A percentile compares a stretch with the other conserved stretches of the same genome.
These are phyloP conservation scores for Cryomyces antarcticus DNA, from an alignment of 495 filamentous ascomycete species.

Conservation along the genomic window DNA sequence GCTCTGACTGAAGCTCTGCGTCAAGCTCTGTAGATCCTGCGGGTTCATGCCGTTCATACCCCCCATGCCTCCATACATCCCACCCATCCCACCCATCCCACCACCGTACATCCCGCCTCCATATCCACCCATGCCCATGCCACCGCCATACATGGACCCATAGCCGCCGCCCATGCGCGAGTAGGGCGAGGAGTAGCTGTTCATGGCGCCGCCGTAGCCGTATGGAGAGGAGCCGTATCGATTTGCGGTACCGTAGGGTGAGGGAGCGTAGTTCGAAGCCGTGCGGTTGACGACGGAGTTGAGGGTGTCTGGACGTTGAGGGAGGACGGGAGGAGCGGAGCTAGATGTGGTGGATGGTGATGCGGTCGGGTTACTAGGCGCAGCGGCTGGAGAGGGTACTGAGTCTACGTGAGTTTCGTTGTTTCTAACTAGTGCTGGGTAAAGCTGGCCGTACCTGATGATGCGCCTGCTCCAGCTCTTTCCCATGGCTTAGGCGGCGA, in stretches of 20 bases:
- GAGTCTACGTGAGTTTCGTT: conserved; percentile 20
- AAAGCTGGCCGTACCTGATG: conserved; percentile 15
- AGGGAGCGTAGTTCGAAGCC: conserved; percentile 53
- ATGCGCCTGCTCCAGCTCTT: conserved; percentile 40
- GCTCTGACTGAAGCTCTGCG: conserved; percentile 71
- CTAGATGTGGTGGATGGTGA: conserved; percentile 21
- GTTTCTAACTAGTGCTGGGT: neutral
- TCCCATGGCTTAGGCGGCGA: conserved; percentile 98
- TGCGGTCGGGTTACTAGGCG: conserved; percentile 13
- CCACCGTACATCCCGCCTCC: conserved; percentile 15
- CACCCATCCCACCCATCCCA: conserved; percentile 27
- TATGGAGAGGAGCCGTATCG: conserved; percentile 32
- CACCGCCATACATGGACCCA: conserved; percentile 10
- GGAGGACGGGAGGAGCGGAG: conserved; percentile 47
- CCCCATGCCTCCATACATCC: conserved; percentile 39
- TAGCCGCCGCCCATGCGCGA: conserved; percentile 35
- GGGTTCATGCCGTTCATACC: conserved; percentile 34
- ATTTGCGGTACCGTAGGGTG: conserved; percentile 38
- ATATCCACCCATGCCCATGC: conserved; percentile 21
- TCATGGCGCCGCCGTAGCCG: conserved; percentile 27
- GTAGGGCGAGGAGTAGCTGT: conserved; percentile 40
- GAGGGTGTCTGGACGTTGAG: conserved; percentile 55
- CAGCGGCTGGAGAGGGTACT: conserved; percentile 20
- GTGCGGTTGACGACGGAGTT: conserved; percentile 63
- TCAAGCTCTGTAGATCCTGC: conserved; percentile 84